Evolutionary conservation across 106 monocot genomes (phyloP).

Genomic region (Apostasia shenzhenica): DNA sequence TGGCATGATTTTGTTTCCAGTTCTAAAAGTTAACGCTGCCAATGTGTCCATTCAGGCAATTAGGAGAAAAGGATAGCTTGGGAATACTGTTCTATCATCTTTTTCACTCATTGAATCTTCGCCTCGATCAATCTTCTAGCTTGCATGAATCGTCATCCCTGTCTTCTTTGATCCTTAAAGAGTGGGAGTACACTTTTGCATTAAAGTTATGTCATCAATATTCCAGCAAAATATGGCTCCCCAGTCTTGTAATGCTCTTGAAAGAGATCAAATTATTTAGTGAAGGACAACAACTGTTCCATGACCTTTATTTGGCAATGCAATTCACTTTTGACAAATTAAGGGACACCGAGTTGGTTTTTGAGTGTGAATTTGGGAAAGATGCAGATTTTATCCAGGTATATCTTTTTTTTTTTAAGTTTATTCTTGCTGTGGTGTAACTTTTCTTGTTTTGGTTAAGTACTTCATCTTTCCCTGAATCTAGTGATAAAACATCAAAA

Average conservation of each 20-base stretch:
- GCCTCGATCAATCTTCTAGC: slow-evolving; percentile 16
- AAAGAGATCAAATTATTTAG: slow-evolving; percentile 33
- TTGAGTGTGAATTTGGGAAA: slow-evolving; percentile 61
- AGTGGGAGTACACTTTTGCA: slow-evolving; percentile 78
- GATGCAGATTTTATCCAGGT: slow-evolving; percentile 56
- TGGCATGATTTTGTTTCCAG: neutral
- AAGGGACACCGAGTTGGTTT: slow-evolving; percentile 56
- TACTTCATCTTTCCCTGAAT: no score
- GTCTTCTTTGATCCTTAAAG: slow-evolving; percentile 7
- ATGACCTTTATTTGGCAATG: slow-evolving; percentile 37
- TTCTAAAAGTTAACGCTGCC: slow-evolving; percentile 2
- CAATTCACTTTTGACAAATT: slow-evolving; percentile 54
- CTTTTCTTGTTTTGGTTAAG: no score
- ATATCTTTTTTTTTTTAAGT: slow-evolving; percentile 2
- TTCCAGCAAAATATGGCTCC: slow-evolving; percentile 75
- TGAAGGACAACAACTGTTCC: slow-evolving; percentile 19
- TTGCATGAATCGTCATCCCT: slow-evolving; percentile 8
- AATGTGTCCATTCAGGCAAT: slow-evolving; percentile 41
- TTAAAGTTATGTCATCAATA: slow-evolving; percentile 58
- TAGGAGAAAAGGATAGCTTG: slow-evolving; percentile 63
- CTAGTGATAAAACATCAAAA: no score
- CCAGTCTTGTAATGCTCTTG: slow-evolving; percentile 55
- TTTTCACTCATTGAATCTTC: slow-evolving; percentile 34
- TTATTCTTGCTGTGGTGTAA: neutral
- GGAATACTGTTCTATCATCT: slow-evolving; percentile 52